Evolutionary conservation across 148 eudicot genomes (phyloP).

Genomic region (Limonium bicolor): DNA sequence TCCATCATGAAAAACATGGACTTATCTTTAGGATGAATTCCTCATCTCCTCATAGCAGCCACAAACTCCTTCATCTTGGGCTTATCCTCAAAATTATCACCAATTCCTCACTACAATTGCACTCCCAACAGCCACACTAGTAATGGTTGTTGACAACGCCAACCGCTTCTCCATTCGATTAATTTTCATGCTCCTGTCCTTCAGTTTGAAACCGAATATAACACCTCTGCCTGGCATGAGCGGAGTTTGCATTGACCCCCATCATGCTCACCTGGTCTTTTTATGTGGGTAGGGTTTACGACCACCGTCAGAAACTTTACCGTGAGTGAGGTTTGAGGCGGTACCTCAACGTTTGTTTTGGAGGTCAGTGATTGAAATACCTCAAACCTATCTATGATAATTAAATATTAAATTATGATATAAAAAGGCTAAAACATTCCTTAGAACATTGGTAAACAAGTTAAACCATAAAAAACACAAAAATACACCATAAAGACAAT

Average conservation of each 20-base stretch:
- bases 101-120: conserved; percentile 64
- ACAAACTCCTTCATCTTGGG: too few relatives aligned
- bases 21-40: conserved; percentile 63
- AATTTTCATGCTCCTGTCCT: conserved; percentile 71
- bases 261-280: conserved; percentile 70
- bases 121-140: conserved; percentile 31
- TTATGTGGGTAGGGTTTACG: conserved; percentile 68
- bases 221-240: too few relatives aligned
- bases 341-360: too few relatives aligned
- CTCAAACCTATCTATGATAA: too few relatives aligned
- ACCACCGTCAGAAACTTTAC: conserved; percentile 78
- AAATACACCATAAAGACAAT: too few relatives aligned
- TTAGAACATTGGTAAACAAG: too few relatives aligned
- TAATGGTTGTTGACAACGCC: conserved; percentile 67
- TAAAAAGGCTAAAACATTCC: too few relatives aligned
- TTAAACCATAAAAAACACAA: too few relatives aligned
- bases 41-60: conserved; percentile 68
- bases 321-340: conserved; percentile 82
- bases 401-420: too few relatives aligned
- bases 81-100: conserved; percentile 39
- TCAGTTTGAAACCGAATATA: conserved; percentile 83
- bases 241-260: conserved; percentile 69
- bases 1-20: conserved; percentile 46
- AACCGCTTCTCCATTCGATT: conserved; percentile 81
- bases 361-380: too few relatives aligned